A percentile compares a stretch with the other conserved stretches of the same genome.
Conservation (phyloP, 306 rosid genomes). For the Spatholobus suberectus region DNA sequence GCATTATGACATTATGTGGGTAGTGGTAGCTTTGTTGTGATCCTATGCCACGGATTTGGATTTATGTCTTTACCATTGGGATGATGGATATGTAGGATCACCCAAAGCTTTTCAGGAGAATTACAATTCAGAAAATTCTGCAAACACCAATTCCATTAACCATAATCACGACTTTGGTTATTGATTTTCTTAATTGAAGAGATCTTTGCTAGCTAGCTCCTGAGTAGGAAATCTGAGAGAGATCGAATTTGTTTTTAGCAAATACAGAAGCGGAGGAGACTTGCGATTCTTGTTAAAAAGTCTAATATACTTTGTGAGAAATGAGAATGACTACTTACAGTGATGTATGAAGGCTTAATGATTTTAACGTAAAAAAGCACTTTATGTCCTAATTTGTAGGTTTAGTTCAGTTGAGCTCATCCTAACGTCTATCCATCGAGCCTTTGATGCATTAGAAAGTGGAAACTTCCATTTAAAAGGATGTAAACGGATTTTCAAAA, state of each 20-base stretch:
- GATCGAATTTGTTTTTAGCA: slow-evolving; percentile 14
- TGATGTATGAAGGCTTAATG: no score
- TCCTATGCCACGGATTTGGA: slow-evolving; percentile 2
- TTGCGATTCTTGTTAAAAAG: neutral
- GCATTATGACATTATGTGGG: neutral
- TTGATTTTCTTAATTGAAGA: neutral
- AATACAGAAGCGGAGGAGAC: neutral
- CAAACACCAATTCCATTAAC: neutral
- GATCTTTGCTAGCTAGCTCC: neutral
- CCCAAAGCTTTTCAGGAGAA: neutral
- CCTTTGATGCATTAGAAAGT: no score
- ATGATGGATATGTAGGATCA: neutral
- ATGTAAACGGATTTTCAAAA: no score
- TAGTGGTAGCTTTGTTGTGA: neutral
- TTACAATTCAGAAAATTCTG: slow-evolving; percentile 6
- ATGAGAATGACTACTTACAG: no score
- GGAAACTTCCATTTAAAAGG: no score
- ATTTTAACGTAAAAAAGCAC: no score
- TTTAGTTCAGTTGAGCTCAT: no score
- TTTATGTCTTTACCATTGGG: neutral
- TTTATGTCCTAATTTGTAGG: no score
- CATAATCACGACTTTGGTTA: neutral
- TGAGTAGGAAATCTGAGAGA: neutral
- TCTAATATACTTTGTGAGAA: no score
- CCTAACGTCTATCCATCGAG: no score